Evolutionary conservation across 2,329 filamentous ascomycete genomes (phyloP), one percentile per base, ranked within the genome.

Genomic region (Ambrosiella xylebori): DNA sequence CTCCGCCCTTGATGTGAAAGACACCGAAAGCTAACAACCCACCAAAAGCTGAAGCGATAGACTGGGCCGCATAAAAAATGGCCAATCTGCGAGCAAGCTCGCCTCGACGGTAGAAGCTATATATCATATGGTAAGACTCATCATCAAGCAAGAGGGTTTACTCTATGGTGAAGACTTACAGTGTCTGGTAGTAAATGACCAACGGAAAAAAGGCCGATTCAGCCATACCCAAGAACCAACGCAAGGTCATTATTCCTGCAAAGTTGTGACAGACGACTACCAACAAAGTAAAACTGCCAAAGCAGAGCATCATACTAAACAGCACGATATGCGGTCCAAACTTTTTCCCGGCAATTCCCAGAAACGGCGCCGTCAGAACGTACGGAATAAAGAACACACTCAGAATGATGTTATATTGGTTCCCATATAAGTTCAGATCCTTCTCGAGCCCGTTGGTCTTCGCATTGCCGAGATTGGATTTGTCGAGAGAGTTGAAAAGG

Each of bases 321-420:
- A 89, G 70, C 3, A 86, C 81, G 40, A 76, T 72, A 55, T 79
- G 76, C 0, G 85, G 80, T 0, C 84, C 84, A 64, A 77, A 86
- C 62, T 79, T 82, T 71, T 88, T 89, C 61, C 83, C 84, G 9
- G 85, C 67, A 68, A 88, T 82, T 50, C 70, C 69, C 1, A 72
- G 62, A 7, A 70, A 67, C 0, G 82, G 84, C 0, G 84, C 84
- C 56, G 81, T 83, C 45, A 88, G 65, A 56, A 88, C 85, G 66
- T 84, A 88, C 0, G 85, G 85, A 5, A 88, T 74, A 68, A 85
- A 89, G 73, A 89, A 89, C 62, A 89, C 81, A 62, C 75, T 79
- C 45, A 89, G 69, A 52, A 87, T 74, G 51, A 81, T 76, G 68
- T 87, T 88, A 71, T 88, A 87, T 67, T 86, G 76, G 64, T 80